Conservation (phyloP, 2,329 filamentous ascomycete species). For the Aspergillus transmontanensis region DNA sequence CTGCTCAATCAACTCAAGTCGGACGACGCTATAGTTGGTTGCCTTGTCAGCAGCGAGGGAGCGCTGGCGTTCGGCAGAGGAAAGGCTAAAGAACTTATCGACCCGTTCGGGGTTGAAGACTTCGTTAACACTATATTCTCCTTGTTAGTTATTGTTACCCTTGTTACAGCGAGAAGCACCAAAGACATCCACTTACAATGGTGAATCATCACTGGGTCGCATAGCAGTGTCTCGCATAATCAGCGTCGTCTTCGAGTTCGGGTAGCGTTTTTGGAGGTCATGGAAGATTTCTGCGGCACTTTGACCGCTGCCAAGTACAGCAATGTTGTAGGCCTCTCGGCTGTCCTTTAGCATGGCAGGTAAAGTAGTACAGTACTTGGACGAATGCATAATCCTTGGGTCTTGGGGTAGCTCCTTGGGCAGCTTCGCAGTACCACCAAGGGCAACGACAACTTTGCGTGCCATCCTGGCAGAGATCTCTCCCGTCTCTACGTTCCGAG, state of each 20-base stretch:
- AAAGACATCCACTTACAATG: constrained; percentile 68
- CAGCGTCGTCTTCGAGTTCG: constrained; percentile 74
- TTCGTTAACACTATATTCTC: constrained; percentile 76
- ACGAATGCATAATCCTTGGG: constrained; percentile 81
- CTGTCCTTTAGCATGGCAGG: constrained; percentile 43
- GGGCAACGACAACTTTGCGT: constrained; percentile 63
- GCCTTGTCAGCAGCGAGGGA: constrained; percentile 70
- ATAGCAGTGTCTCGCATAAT: constrained; percentile 83
- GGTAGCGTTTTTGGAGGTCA: constrained; percentile 80
- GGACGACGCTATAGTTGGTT: constrained; percentile 94
- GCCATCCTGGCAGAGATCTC: constrained; percentile 43
- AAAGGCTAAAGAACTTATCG: constrained; percentile 72
- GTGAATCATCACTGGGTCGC: constrained; percentile 90
- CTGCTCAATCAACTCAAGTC: constrained; percentile 84
- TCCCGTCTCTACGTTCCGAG: constrained; percentile 59
- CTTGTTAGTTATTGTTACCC: constrained; percentile 9
- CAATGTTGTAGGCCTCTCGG: constrained; percentile 65
- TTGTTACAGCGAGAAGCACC: background rate
- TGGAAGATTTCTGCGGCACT: constrained; percentile 95
- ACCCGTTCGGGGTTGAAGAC: constrained; percentile 91
- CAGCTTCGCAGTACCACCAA: constrained; percentile 69
- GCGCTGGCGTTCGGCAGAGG: constrained; percentile 62
- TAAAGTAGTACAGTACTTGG: constrained; percentile 67
- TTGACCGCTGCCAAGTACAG: constrained; percentile 86
- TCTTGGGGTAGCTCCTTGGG: constrained; percentile 69